Base-by-base conservation (phyloP, 441 rosid genomes). In the Aquilaria agallochum region DNA sequence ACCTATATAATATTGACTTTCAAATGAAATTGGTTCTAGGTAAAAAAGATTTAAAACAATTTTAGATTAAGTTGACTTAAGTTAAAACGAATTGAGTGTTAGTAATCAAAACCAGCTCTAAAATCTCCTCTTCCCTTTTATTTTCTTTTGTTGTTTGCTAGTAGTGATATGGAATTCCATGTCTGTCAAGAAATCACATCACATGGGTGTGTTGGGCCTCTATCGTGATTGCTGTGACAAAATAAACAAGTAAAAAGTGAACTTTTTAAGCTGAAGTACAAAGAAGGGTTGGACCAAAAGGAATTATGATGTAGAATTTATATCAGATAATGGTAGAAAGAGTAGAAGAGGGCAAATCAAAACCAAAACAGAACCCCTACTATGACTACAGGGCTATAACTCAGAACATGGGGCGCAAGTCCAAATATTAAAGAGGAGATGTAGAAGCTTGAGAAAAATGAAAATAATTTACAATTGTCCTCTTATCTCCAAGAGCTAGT, bases 171-270 rank as follows among this genome's bases (percentile, higher is more conserved):
- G 96, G 90, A 78, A 91, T 89, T 32, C 85, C 83, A 56, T 86
- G 85, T 72, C 99, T 86, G 69, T 89, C 88, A 53, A 94, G 97
- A 70, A 87, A 89, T 58, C 88, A 83, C 69, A 75, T 82, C 54
- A 89, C 84, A 65, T 94, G 97, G 3, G 99, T 91, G 77, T 91
- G 27, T 80, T 75, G 83, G 87, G 58, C 72, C 88, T 86, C 99
- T 89, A 51, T 82, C 83, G 65, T 91, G 97, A 72, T 94, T 94
- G 78, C 97, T 94, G 83, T 72, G 8, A 63, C 30, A 53, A 56
- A 63, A 31, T 57, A 54, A 45, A 40, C 45, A 40, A 40, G 45
- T 2, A 10, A 40, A 20, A 40, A 40, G 7, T 40, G 10, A 40
- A 66, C 3, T 7, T 34, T 46, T 10, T 31, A 13, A 7, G 45